Conservation (phyloP, 2,329 filamentous ascomycete genomes). For the Trichoderma brevicompactum region DNA sequence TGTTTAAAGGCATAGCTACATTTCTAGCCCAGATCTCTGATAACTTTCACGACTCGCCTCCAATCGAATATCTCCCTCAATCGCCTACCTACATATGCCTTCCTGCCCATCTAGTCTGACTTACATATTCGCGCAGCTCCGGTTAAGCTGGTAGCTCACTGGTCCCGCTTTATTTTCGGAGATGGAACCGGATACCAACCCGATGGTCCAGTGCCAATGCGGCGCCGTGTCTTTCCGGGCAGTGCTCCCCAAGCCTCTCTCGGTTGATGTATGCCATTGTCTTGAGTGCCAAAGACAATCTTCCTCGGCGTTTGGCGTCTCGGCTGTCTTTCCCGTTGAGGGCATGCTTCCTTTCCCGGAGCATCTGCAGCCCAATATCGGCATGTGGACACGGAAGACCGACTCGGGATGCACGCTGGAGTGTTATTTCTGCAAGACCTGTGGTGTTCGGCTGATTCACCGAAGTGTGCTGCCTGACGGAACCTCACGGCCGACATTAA, state of each 20-base stretch:
- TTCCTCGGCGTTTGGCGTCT: constrained; percentile 51
- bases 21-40: neutral
- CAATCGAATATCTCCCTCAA: neutral
- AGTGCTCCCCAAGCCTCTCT: constrained; percentile 41
- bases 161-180: neutral
- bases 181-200: constrained; percentile 29
- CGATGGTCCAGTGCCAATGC: constrained; percentile 47
- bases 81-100: neutral
- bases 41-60: neutral
- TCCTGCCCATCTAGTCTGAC: neutral
- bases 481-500: constrained; percentile 43
- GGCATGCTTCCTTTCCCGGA: constrained; percentile 48
- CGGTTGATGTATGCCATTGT: constrained; percentile 53
- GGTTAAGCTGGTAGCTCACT: neutral
- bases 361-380: constrained; percentile 40
- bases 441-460: constrained; percentile 55
- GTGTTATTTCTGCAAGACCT: constrained; percentile 49
- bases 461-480: constrained; percentile 47
- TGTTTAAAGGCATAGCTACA: constrained; percentile 11
- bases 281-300: constrained; percentile 52
- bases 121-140: neutral
- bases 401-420: constrained; percentile 49
- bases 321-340: constrained; percentile 48
- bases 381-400: constrained; percentile 46
- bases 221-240: constrained; percentile 44